phyloP scores from a whole-genome alignment of 441 rosid genomes.

The Corymbia citriodora region DNA sequence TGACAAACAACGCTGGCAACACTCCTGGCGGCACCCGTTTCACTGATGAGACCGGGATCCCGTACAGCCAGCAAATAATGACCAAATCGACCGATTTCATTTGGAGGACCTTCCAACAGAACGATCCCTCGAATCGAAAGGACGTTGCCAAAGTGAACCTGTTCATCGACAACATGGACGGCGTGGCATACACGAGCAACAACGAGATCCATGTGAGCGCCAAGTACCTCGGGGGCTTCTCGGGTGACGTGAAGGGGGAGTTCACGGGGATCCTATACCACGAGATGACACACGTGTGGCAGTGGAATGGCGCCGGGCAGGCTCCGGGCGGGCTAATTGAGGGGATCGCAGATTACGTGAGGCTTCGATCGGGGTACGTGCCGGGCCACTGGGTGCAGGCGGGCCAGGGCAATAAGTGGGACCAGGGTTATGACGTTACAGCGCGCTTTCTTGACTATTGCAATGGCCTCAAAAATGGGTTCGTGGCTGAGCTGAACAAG shows the following conservation, averaged over 20 bases:
- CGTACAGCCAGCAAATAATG: constrained; percentile 8
- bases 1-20: constrained; percentile 19
- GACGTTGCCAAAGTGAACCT: background rate
- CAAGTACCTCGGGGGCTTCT: background rate
- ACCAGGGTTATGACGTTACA: background rate
- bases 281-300: background rate
- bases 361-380: background rate
- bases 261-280: background rate
- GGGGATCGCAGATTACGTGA: background rate
- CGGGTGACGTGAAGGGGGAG: background rate
- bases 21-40: constrained; percentile 23
- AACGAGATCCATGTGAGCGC: background rate
- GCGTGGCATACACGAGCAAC: background rate
- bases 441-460: background rate
- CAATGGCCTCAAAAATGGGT: background rate
- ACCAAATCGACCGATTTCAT: constrained; percentile 13
- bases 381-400: background rate
- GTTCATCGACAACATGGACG: background rate
- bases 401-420: background rate
- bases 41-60: constrained; percentile 10
- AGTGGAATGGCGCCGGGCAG: background rate
- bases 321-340: background rate
- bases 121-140: background rate
- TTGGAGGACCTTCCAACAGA: constrained; percentile 27
- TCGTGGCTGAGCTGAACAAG: background rate